A percentile compares a stretch with the other conserved stretches of the same genome.
phyloP scores from a whole-genome alignment of 108 stramenopile species.

The Cyclostephanos invisitatus region DNA sequence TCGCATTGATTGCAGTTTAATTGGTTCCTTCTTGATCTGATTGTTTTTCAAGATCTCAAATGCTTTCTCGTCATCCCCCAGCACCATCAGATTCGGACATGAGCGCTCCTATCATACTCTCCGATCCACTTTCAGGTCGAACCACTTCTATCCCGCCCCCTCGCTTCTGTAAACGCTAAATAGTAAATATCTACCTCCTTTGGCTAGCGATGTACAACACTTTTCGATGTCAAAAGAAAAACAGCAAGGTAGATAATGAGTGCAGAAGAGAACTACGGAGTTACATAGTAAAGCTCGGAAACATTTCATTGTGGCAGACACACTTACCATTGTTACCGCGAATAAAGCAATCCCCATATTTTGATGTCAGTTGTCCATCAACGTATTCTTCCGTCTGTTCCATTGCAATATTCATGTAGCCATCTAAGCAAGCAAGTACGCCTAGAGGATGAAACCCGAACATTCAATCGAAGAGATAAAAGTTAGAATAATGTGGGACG shows the following conservation, averaged over 20 bases:
- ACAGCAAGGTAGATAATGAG: background rate
- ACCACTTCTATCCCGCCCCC: too few species aligned
- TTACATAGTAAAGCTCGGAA: background rate
- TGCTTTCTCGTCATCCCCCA: too few species aligned
- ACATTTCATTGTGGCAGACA: background rate
- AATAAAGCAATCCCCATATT: slow-evolving; percentile 99
- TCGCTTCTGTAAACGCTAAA: background rate
- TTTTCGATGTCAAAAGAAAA: background rate
- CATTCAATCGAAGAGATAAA: background rate
- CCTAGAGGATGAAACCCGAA: slow-evolving; percentile 38
- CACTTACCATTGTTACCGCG: slow-evolving; percentile 96
- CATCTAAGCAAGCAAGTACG: slow-evolving; percentile 97
- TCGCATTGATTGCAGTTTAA: too few species aligned
- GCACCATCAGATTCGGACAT: too few species aligned
- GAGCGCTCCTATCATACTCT: too few species aligned
- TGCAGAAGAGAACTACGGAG: background rate
- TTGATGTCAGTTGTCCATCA: slow-evolving; percentile 96
- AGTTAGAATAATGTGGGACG: background rate
- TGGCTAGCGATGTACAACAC: slow-evolving; percentile 79
- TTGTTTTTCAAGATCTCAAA: too few species aligned
- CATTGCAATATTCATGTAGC: slow-evolving; percentile 99
- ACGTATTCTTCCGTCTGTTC: slow-evolving; percentile 99
- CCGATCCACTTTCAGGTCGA: too few species aligned
- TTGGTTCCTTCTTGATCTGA: too few species aligned
- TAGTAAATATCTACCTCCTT: slow-evolving; percentile 43